Base-by-base conservation (phyloP, 208 protist genomes). In the Crithidia brevicula region DNA sequence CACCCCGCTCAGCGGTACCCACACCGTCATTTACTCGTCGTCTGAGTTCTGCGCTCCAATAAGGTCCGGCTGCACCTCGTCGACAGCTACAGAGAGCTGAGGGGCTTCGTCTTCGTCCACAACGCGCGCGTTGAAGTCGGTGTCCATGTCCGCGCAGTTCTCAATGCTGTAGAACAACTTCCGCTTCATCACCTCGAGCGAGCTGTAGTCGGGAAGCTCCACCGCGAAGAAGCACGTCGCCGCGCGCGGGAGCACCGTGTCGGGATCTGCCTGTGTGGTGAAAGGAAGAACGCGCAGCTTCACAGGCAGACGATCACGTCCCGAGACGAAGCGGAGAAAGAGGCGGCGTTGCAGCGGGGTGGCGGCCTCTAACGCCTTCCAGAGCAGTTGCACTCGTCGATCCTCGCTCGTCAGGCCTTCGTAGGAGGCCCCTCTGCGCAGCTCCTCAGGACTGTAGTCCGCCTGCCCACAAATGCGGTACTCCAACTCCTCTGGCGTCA, bases 201-300 rank as follows among this genome's bases (percentile, higher is more conserved):
- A 88, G 62, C 88, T 95, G 80, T 99, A 99, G 67, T 97, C 84
- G 8, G 98, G 98, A 34, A 99, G 72, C 67, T 98, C 92, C 27
- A 99, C 33, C 16, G 91, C 84, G 66, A 99, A 98, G 81, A 98
- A 99, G 87, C 98, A 99, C 63, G 98, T 99, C 23, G 96, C 88
- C 18, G 97, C 90, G 27, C 89, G 81, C 7, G 97, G 96, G 11
- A 99, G 75, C 18, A 88, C 68, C 20, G 81, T 75, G 79, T 98
- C 96, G 4, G 93, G 83, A 58, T 97, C 88, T 5, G 84, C 88
- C 45, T 85, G 58, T 10, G 76, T 86, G 33, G 63, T 72, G 62
- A 97, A 69, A 7, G 94, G 86, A 1, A 96, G 67, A 31, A 96
- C 63, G 34, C 85, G 87, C 66, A 96, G 79, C 73, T 90, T 87